Percentiles rank a stretch among this genome's conserved stretches.
phyloP scores from a whole-genome alignment of 2,329 filamentous ascomycete genomes.

The Colletotrichum tropicicola region DNA sequence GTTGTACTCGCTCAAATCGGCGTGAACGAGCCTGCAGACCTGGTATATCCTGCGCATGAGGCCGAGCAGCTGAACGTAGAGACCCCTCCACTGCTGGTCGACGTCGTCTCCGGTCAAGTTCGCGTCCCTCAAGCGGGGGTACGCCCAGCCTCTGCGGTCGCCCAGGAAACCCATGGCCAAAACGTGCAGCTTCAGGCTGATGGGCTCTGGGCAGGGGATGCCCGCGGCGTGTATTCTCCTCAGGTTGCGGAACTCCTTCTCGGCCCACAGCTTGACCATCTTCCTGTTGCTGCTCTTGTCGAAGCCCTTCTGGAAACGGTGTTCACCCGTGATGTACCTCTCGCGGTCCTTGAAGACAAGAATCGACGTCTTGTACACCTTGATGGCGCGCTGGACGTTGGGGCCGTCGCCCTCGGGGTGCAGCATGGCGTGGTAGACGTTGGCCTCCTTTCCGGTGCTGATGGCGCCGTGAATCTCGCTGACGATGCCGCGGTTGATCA shows the following conservation, averaged over 20 bases:
- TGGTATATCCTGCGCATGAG: conserved; percentile 96
- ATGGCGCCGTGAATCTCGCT: conserved; percentile 94
- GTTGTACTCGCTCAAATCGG: conserved; percentile 98
- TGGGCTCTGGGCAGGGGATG: conserved; percentile 89
- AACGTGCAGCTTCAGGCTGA: conserved; percentile 91
- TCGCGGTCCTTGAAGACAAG: conserved; percentile 98
- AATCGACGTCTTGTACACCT: conserved; percentile 99
- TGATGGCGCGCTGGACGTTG: conserved; percentile 84
- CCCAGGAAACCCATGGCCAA: conserved; percentile 95
- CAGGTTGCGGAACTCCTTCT: conserved; percentile 97
- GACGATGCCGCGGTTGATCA: conserved; percentile 92
- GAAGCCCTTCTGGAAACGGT: conserved; percentile 88
- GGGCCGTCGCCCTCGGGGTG: conserved; percentile 64
- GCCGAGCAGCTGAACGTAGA: conserved; percentile 86
- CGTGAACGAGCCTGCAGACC: conserved; percentile 89
- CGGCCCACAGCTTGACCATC: conserved; percentile 99
- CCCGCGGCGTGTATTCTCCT: conserved; percentile 83
- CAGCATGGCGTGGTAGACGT: conserved; percentile 91
- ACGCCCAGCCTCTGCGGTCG: conserved; percentile 85
- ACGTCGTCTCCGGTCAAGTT: conserved; percentile 73
- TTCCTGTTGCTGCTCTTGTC: conserved; percentile 95
- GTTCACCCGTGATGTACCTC: conserved; percentile 94
- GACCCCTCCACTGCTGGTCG: conserved; percentile 75
- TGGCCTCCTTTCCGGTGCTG: conserved; percentile 97
- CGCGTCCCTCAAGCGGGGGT: conserved; percentile 90